Evolutionary conservation across 345 rosid genomes (phyloP).

Genomic region (Pugionium cornutum): DNA sequence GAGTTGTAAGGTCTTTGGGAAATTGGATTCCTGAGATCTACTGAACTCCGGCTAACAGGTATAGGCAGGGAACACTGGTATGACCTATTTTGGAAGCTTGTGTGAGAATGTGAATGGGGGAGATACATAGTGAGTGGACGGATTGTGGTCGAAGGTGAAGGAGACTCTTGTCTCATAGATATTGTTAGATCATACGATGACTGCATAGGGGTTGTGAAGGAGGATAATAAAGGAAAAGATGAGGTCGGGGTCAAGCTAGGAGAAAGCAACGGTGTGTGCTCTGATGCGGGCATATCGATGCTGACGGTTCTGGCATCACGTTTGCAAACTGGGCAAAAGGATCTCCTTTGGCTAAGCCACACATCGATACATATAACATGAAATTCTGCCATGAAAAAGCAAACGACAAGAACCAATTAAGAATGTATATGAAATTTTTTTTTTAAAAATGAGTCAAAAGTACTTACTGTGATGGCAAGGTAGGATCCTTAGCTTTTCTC

Average conservation of each 20-base stretch:
- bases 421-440: background rate
- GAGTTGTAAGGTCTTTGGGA: conserved; percentile 34
- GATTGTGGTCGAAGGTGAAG: conserved; percentile 31
- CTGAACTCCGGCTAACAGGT: conserved; percentile 53
- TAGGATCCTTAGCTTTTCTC: conserved; percentile 85
- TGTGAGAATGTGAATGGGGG: conserved; percentile 43
- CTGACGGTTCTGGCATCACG: conserved; percentile 79
- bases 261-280: conserved; percentile 78
- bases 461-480: conserved; percentile 94
- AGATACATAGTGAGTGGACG: conserved; percentile 26
- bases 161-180: conserved; percentile 36
- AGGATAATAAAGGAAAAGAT: background rate
- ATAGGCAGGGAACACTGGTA: conserved; percentile 44
- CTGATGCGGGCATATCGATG: conserved; percentile 74
- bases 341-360: conserved; percentile 92
- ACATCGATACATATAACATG: conserved; percentile 82
- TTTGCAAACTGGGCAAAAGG: conserved; percentile 97
- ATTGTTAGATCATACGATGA: conserved; percentile 47
- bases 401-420: background rate
- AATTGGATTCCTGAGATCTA: conserved; percentile 44
- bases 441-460: conserved; percentile 6
- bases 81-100: conserved; percentile 49
- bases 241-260: conserved; percentile 52
- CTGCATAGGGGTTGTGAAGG: conserved; percentile 53
- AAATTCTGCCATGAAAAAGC: conserved; percentile 53